Base-by-base conservation (phyloP, 2,329 filamentous ascomycete species). In the Alternaria postmessia region DNA sequence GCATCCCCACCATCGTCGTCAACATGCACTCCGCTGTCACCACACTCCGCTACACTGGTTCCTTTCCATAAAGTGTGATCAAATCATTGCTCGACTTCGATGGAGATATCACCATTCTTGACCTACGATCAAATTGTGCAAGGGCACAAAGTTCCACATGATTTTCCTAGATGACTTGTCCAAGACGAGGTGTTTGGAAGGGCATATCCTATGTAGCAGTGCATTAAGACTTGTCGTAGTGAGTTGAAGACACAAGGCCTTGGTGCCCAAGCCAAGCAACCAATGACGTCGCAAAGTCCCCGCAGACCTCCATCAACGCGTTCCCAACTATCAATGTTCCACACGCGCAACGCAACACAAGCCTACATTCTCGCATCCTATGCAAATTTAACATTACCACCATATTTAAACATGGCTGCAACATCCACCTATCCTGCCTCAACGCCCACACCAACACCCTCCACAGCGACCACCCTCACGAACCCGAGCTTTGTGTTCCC, bases 401-500 rank as follows among this genome's bases (percentile, higher is more conserved):
- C 36, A 12, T 30, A 22, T 11, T 16, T 24, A 30, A 30, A 26
- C 20, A 71, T 70, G 67, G 48, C 69, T 32, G 51, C 69, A 20
- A 53, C 64, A 38, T 55, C 61, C 28, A 43, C 57, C 22, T 51
- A 28, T 43, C 60, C 59, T 32, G n/a, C 61, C 36, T 36, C 65
- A 14, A 51, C 54, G 38, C 38, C 61, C 42, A 55, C 59, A 30
- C 48, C 66, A 7, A 41, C 56, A 8, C 51, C 57, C 14, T 30
- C 69, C 7, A 11, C 64, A 14, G 30, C 63, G 6, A 46, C 67
- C 24, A 28, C 58, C 5, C 36, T 51, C 36, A 53, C 51, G 18
- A 57, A 43, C 58, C 55, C 54, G 38, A 48, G 62, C 66, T 83
- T 82, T 75, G 54, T 62, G 60, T 81, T 81, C 67, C 81, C 82